Conservation (phyloP, 225 moss, liverwort and hornwort genomes). For the Climacium dendroides region DNA sequence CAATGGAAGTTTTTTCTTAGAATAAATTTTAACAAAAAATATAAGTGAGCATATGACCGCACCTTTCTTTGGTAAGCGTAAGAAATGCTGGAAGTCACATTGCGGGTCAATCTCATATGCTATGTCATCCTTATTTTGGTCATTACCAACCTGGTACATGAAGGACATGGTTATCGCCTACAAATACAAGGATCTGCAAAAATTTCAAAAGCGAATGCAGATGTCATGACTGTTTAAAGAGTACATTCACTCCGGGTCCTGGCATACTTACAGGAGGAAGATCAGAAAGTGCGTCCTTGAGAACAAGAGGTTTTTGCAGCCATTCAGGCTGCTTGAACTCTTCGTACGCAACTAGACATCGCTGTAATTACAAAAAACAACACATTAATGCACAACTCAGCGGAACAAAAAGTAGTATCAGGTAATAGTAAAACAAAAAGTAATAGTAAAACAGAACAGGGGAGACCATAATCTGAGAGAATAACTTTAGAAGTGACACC, state of each 20-base stretch:
- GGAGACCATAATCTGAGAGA: background rate
- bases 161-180: background rate
- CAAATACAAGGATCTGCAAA: background rate
- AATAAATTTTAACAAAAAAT: background rate
- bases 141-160: conserved; percentile 52
- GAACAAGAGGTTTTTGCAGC: conserved; percentile 66
- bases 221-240: background rate
- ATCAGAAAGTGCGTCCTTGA: conserved; percentile 87
- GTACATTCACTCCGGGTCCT: background rate
- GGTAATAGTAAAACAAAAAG: too few relatives aligned
- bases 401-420: background rate
- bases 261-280: conserved; percentile 53
- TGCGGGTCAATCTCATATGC: conserved; percentile 41
- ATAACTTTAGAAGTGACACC: background rate
- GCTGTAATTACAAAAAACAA: conserved; percentile 30
- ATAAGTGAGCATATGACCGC: background rate
- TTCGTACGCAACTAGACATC: conserved; percentile 77
- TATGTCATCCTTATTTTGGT: conserved; percentile 65
- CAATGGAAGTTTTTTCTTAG: too few relatives aligned
- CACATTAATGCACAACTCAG: background rate
- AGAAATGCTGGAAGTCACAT: conserved; percentile 64
- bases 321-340: conserved; percentile 59
- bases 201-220: background rate
- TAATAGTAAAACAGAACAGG: too few relatives aligned
- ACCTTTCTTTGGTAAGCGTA: conserved; percentile 77